These are phyloP conservation scores for Phytopythium sindhum DNA, from an alignment of 352 stramenopile genomes.

Conservation along the genomic window DNA sequence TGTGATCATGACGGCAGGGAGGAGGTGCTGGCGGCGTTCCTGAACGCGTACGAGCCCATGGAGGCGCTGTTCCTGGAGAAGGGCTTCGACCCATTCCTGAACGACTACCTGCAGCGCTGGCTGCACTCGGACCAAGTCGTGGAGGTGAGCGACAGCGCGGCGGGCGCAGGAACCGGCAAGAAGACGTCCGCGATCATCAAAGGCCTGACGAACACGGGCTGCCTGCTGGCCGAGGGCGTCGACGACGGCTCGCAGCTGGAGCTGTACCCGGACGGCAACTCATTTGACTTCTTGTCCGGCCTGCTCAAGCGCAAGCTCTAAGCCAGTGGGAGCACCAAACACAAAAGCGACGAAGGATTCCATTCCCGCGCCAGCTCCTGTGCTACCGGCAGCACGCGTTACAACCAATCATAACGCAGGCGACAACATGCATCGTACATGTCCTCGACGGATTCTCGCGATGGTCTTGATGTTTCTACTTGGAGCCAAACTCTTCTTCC, in stretches of 20 bases:
- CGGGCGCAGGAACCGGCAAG: slow-evolving; percentile 32
- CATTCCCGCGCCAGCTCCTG: neutral
- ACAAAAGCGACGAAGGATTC: neutral
- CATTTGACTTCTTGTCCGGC: slow-evolving; percentile 85
- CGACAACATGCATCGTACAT: slow-evolving; percentile 5
- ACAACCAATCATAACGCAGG: neutral
- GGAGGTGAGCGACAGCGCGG: slow-evolving; percentile 49
- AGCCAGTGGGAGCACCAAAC: neutral
- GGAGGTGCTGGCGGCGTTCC: slow-evolving; percentile 84
- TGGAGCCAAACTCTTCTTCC: slow-evolving; percentile 82
- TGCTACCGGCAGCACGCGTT: neutral
- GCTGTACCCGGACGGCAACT: slow-evolving; percentile 89
- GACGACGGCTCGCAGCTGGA: slow-evolving; percentile 62
- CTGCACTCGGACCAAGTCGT: slow-evolving; percentile 84
- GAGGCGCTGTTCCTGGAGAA: slow-evolving; percentile 74
- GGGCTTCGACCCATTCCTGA: slow-evolving; percentile 84
- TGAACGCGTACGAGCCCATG: slow-evolving; percentile 87
- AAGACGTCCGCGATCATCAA: slow-evolving; percentile 67
- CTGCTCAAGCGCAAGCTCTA: slow-evolving; percentile 86
- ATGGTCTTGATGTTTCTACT: slow-evolving; percentile 27
- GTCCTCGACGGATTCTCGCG: neutral
- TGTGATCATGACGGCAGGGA: slow-evolving; percentile 39
- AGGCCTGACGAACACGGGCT: slow-evolving; percentile 73
- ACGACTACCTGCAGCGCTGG: slow-evolving; percentile 81
- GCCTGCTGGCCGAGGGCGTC: slow-evolving; percentile 61